Evolutionary conservation across 306 rosid species (phyloP).

Genomic region (Prunus campanulata): DNA sequence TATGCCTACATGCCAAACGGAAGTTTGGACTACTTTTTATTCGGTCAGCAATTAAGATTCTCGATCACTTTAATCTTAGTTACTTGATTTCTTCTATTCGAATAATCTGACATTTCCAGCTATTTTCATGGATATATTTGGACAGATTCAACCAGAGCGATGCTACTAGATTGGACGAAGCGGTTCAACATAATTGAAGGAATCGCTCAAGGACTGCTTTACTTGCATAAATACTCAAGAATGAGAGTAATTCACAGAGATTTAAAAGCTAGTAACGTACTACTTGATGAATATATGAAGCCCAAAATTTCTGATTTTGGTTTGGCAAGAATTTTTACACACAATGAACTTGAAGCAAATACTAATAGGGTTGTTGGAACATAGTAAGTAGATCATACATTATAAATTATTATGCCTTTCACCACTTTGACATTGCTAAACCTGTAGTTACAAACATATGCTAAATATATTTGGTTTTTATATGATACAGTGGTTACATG

Average conservation of each 20-base stretch:
- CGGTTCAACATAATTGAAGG: constrained; percentile 16
- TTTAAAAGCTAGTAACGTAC: constrained; percentile 25
- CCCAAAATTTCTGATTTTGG: constrained; percentile 23
- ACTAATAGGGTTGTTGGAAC: constrained; percentile 10
- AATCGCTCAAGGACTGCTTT: neutral
- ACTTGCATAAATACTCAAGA: constrained; percentile 27
- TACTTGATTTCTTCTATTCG: no score
- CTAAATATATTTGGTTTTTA: no score
- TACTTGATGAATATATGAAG: neutral
- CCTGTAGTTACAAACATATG: no score
- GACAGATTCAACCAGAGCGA: constrained; percentile 6
- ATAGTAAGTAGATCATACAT: neutral
- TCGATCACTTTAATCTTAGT: no score
- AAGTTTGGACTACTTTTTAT: no score
- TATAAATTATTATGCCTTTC: neutral
- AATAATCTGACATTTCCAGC: no score
- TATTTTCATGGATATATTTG: no score
- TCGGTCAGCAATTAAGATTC: no score
- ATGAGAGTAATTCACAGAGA: constrained; percentile 18
- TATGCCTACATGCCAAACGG: no score
- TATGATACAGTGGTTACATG: no score
- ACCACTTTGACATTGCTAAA: no score
- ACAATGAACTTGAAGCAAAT: neutral
- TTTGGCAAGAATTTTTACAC: constrained; percentile 2
- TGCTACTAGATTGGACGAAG: constrained; percentile 22